Base-by-base conservation (phyloP, 2,329 filamentous ascomycete genomes). In the Coniella lustricola region DNA sequence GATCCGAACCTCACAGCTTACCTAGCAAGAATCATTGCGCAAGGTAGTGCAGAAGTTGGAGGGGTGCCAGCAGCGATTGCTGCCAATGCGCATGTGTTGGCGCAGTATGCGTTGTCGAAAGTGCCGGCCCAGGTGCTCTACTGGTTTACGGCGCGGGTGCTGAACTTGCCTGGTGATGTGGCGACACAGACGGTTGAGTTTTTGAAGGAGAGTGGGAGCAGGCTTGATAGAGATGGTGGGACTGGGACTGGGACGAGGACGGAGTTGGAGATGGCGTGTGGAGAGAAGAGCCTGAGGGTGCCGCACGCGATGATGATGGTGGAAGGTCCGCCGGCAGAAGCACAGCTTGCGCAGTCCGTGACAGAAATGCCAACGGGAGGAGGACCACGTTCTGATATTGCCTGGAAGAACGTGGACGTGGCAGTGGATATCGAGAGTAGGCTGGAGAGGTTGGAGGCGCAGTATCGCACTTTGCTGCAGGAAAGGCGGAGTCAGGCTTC, bases 101-200 rank as follows among this genome's bases (percentile, higher is more conserved):
- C 40, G 3, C 51, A 54, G 37, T 48, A 48, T 21, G 39, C 33
- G 4, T 14, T 54, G 29, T 46, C 51, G 9, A 54, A 38, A n/a
- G 41, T 49, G 9, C 45, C 51, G 3, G 37, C 49, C n/a, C 38
- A 49, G n/a, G 31, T 49, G 1, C 17, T 54, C 1, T 52, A 52
- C 43, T 54, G 52, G 52, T 47, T 54, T 14, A 29, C 36, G 10
- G 36, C 35, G 8, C 52, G 49, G 43, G 52, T 54, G 12, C 40
- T 54, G 3, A 48, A 44, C 9, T 46, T 54, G 4, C 33, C 50
- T 20, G 42, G 44, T 0, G 49, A 49, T 8, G 17, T 46, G 13
- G 49, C 52, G 14, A 32, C 48, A 32, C 45, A 37, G 38, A 52
- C 49, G 10, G 49, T 39, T 4, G 39, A 54, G 18, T 54, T 54